These are phyloP conservation scores for Carpinus viminea DNA, from an alignment of 306 rosid species.

Conservation along the genomic window DNA sequence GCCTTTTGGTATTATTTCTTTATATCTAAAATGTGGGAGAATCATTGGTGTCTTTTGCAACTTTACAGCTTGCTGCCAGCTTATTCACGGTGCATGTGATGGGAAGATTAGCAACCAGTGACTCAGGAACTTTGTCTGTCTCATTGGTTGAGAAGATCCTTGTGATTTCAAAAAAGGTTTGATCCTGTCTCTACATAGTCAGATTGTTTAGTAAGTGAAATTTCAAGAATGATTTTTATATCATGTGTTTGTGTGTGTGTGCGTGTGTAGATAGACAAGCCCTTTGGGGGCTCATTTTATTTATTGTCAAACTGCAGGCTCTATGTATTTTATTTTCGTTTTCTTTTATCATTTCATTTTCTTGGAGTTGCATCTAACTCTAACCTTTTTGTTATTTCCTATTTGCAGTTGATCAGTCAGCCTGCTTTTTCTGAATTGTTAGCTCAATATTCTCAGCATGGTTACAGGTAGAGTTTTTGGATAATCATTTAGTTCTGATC, in stretches of 20 bases:
- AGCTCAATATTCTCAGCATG: slow-evolving; percentile 69
- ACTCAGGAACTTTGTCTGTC: slow-evolving; percentile 77
- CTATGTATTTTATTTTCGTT: not conserved
- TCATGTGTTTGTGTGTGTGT: not conserved
- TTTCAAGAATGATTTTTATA: slow-evolving; percentile 16
- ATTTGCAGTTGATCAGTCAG: slow-evolving; percentile 72
- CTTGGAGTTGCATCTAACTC: slow-evolving; percentile 7
- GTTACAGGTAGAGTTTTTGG: slow-evolving; percentile 66
- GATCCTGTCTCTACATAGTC: slow-evolving; percentile 4
- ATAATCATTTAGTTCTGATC: not conserved
- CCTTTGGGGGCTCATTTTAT: too few species aligned
- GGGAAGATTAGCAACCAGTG: slow-evolving; percentile 57
- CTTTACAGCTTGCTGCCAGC: slow-evolving; percentile 75
- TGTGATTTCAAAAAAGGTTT: slow-evolving; percentile 58
- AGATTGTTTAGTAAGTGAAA: not conserved
- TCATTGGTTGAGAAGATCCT: slow-evolving; percentile 71
- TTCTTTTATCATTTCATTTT: slow-evolving; percentile 1
- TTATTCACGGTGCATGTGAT: slow-evolving; percentile 71
- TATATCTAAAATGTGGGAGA: not conserved
- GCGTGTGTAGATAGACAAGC: not conserved
- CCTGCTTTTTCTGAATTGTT: slow-evolving; percentile 81
- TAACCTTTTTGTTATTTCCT: slow-evolving; percentile 17
- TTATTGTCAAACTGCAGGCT: not conserved
- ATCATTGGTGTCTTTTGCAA: slow-evolving; percentile 9
- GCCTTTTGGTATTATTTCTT: not conserved